Evolutionary conservation across 495 filamentous ascomycete genomes (phyloP), one percentile per base, ranked within the genome.

Genomic region (Endocarpon pusillum): DNA sequence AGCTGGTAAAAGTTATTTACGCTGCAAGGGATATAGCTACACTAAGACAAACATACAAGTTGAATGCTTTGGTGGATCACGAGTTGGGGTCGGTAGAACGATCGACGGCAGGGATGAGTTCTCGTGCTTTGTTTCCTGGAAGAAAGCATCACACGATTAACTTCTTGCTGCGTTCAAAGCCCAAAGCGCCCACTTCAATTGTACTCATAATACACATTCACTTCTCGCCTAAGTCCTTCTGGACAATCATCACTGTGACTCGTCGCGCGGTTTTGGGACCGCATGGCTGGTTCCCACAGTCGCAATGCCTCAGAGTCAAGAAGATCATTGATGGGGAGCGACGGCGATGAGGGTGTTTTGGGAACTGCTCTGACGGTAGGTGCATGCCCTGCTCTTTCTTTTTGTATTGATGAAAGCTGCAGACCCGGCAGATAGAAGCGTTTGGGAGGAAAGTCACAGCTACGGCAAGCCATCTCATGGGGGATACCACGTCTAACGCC

Each of bases 381-480:
- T 42, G 20, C 18, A 29, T 26, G 38, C 18, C 19, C 30, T 16
- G 21, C 19, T 20, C 21, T 30, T 18, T 18, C 23, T 22, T 35
- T 14, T 21, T 21, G 7, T 33, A 5, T 2, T 16, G 18, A 6
- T 10, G 19, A 3, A 30, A 19, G 27, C 19, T 42, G 42, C 51
- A 96, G 87, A 70, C 82, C 28, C 75, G 82, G 47, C 80, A 86
- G 42, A 59, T 99, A 41, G 84, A 94, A 57, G 82, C 85, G 23
- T 94, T 99, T 57, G 73, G 82, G 34, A 72, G 85, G 45, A 99
- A 93, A 59, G 85, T 99, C 37, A 86, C 86, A 18, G 82, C 81
- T 16, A 96, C 89, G 12, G 91, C 89, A 25, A 78, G 73, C 49
- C 84, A 91, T 49, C 63, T 99, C 41, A 84, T 93, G 34, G 75